Evolutionary conservation across 2,329 filamentous ascomycete genomes (phyloP), one percentile per base, ranked within the genome.

Genomic region (Cladosporium cucumerinum): DNA sequence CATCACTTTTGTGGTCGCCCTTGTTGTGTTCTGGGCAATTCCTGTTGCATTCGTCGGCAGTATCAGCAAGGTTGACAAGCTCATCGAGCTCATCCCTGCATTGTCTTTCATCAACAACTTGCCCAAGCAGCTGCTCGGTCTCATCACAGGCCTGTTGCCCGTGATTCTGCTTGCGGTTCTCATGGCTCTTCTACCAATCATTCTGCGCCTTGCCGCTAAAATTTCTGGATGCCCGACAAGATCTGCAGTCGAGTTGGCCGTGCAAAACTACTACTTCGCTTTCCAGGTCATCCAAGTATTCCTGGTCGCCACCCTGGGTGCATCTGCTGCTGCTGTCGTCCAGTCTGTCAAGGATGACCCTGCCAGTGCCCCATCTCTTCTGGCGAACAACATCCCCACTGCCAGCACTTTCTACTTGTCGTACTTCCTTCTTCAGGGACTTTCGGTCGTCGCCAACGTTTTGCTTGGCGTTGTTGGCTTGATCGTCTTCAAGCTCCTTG

Each of bases 251-350:
- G 95, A 99, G 77, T 82, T 98, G 10, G 93, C 92, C 65, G 93
- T 92, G 0, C 92, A 98, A 75, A 95, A 93, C 73, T 90, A 87
- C 70, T 98, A 96, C 82, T 99, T 97, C 73, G 87, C 85, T 54
- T 96, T 96, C 80, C 92, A 95, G 76, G 87, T 98, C 51, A 84
- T 97, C 23, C 93, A 98, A 75, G 91, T 97, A 52, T 98, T 98
- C 80, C 80, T 98, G 65, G 87, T 98, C 57, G 88, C 91, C 0
- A 97, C 94, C 0, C 70, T 98, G 32, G 86, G 91, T 1, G 94
- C 92, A 18, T 89, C 92, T 1, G 93, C 93, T 11, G 87, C 92
- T 3, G 85, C 89, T 7, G 87, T 91, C 0, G 82, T 87, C 1
- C 71, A 86, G 23, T 88, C 96, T 57, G 80, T 87, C 16, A 89